Evolutionary conservation across 139 green algal species (phyloP).

Genomic region (Chlamydomonas sphaeroides): DNA sequence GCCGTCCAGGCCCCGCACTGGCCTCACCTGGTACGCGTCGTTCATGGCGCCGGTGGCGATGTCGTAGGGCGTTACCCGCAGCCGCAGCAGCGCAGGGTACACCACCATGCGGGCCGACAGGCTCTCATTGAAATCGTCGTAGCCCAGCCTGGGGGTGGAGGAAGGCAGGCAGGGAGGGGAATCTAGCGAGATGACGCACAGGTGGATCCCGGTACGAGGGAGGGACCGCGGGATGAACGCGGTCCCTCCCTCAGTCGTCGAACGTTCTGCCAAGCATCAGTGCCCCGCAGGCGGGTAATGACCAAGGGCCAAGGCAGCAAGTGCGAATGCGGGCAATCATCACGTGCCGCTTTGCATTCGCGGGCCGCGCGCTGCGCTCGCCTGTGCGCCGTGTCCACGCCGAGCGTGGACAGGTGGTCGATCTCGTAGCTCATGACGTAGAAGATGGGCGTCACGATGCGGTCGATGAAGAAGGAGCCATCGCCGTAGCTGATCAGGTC

Average conservation of each 20-base stretch:
- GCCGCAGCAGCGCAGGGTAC: constrained; percentile 29
- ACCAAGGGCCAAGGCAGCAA: too few relatives aligned
- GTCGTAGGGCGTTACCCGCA: constrained; percentile 23
- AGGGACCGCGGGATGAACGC: too few relatives aligned
- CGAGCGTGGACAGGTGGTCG: constrained; percentile 25
- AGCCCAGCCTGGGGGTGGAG: constrained; percentile 47
- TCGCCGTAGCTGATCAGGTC: constrained; percentile 67
- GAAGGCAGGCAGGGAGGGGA: background rate
- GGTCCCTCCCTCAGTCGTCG: too few relatives aligned
- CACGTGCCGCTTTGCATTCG: too few relatives aligned
- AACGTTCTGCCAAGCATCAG: too few relatives aligned
- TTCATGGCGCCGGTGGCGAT: constrained; percentile 27
- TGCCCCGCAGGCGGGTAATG: too few relatives aligned
- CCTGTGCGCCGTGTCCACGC: constrained; percentile 36
- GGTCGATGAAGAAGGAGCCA: constrained; percentile 36
- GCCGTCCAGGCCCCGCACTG: too few relatives aligned
- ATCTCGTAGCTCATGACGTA: constrained; percentile 48
- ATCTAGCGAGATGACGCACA: background rate
- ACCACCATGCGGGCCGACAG: constrained; percentile 52
- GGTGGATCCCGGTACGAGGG: too few relatives aligned
- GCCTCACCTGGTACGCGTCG: constrained; percentile 31
- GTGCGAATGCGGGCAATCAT: too few relatives aligned
- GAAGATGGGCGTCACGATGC: constrained; percentile 50
- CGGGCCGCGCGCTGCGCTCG: background rate
- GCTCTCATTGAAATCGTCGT: constrained; percentile 91